A percentile compares a stretch with the other conserved stretches of the same genome.
These are phyloP conservation scores for Diaporthe vaccinii DNA, from an alignment of 2,329 filamentous ascomycete genomes.

Conservation along the genomic window DNA sequence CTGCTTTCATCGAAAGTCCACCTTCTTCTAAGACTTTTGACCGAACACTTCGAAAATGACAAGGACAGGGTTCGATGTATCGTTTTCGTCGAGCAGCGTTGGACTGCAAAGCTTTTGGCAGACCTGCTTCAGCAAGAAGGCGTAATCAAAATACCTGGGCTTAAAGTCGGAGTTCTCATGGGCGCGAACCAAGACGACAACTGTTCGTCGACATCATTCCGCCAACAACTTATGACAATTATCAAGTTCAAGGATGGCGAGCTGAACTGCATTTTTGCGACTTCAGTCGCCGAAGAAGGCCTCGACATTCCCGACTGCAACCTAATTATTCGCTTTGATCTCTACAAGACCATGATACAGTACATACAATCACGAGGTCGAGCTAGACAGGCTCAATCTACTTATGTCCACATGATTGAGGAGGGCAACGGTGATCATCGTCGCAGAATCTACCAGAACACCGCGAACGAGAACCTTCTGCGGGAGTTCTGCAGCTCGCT, in stretches of 20 bases:
- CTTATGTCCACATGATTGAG: slow-evolving; percentile 89
- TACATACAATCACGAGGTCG: slow-evolving; percentile 94
- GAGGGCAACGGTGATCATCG: slow-evolving; percentile 73
- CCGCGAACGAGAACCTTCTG: slow-evolving; percentile 73
- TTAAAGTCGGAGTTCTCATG: slow-evolving; percentile 75
- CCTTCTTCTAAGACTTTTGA: slow-evolving; percentile 71
- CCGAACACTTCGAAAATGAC: slow-evolving; percentile 71
- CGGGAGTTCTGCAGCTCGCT: slow-evolving; percentile 81
- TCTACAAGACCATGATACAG: slow-evolving; percentile 91
- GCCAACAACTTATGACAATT: slow-evolving; percentile 81
- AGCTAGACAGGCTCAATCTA: slow-evolving; percentile 82
- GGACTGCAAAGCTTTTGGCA: slow-evolving; percentile 80
- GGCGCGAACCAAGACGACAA: slow-evolving; percentile 57
- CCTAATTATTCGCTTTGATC: slow-evolving; percentile 81
- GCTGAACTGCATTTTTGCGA: slow-evolving; percentile 75
- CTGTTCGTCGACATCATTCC: slow-evolving; percentile 76
- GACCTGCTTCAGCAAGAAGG: slow-evolving; percentile 72
- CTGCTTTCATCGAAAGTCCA: slow-evolving; percentile 81
- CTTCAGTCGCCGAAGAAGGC: slow-evolving; percentile 76
- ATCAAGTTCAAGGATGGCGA: slow-evolving; percentile 72
- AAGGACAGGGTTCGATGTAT: slow-evolving; percentile 77
- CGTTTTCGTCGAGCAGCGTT: slow-evolving; percentile 85
- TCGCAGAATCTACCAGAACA: slow-evolving; percentile 69
- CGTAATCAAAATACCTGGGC: slow-evolving; percentile 67
- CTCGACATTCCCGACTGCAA: slow-evolving; percentile 79